Evolutionary conservation across 192 early-diverging fungal species (phyloP).

Genomic region (Coemansia sp.): DNA sequence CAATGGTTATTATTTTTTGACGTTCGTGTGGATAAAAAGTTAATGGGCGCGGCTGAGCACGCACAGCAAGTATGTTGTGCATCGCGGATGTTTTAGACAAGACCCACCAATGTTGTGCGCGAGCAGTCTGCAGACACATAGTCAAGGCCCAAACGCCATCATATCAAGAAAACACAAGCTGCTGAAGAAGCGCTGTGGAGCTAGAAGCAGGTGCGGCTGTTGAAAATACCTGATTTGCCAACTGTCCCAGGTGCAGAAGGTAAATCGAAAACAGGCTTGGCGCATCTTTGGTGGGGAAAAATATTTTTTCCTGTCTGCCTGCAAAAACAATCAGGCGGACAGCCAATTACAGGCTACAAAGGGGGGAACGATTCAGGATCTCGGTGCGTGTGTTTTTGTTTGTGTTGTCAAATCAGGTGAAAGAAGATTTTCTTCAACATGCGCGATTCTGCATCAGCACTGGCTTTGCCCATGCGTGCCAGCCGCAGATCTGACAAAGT

Average conservation of each 20-base stretch:
- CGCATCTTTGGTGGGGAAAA: background rate
- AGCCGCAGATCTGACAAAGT: background rate
- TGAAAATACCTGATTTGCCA: background rate
- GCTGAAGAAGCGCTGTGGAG: background rate
- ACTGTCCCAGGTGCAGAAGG: background rate
- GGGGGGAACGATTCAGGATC: slow-evolving; percentile 22
- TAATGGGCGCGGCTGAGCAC: no score
- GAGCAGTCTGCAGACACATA: no score
- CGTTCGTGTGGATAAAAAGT: no score
- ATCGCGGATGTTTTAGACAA: no score
- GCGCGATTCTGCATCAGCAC: slow-evolving; percentile 14
- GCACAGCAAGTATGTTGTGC: no score
- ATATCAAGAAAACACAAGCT: background rate
- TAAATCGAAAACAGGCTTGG: background rate
- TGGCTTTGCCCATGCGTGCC: background rate
- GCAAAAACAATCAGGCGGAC: background rate
- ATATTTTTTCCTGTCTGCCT: background rate
- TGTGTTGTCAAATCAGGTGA: background rate
- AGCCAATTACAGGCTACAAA: slow-evolving; percentile 7
- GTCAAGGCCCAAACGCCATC: no score
- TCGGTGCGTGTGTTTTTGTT: slow-evolving; percentile 7
- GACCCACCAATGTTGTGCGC: no score
- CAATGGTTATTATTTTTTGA: no score
- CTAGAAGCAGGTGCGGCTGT: background rate
- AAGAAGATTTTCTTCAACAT: background rate